These are phyloP conservation scores for Fraxinus paxiana DNA, from an alignment of 305 asterid genomes.

Conservation along the genomic window DNA sequence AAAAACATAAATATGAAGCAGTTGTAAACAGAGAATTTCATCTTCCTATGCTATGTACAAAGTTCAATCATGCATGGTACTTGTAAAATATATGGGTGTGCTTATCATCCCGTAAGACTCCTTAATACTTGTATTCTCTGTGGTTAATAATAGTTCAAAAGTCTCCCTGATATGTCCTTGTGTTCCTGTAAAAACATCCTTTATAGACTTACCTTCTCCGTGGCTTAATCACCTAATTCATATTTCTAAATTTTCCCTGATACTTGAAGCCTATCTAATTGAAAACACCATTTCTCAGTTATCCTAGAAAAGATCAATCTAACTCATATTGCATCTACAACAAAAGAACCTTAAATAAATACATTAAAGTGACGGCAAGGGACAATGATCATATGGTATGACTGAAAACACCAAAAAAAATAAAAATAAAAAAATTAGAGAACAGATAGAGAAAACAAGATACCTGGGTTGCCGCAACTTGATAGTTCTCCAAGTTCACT, in stretches of 20 bases:
- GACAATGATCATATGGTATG: neutral
- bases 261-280: neutral
- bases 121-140: neutral
- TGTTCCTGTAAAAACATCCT: neutral
- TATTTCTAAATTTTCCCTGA: neutral
- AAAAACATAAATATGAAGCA: neutral
- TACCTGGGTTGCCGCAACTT: neutral
- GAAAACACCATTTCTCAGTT: neutral
- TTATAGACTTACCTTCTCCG: neutral
- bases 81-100: neutral
- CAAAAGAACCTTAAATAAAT: neutral
- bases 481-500: slow-evolving; percentile 12
- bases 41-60: neutral
- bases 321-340: neutral
- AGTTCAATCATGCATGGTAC: neutral
- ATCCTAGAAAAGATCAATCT: neutral
- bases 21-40: neutral
- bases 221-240: neutral
- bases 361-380: neutral
- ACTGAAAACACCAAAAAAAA: neutral
- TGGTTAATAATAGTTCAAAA: neutral
- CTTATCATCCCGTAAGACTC: neutral
- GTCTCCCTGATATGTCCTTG: neutral
- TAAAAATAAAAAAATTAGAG: neutral
- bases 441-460: neutral